Evolutionary conservation across 306 rosid genomes (phyloP), one percentile per base, ranked within the genome.

Genomic region (Morella rubra): DNA sequence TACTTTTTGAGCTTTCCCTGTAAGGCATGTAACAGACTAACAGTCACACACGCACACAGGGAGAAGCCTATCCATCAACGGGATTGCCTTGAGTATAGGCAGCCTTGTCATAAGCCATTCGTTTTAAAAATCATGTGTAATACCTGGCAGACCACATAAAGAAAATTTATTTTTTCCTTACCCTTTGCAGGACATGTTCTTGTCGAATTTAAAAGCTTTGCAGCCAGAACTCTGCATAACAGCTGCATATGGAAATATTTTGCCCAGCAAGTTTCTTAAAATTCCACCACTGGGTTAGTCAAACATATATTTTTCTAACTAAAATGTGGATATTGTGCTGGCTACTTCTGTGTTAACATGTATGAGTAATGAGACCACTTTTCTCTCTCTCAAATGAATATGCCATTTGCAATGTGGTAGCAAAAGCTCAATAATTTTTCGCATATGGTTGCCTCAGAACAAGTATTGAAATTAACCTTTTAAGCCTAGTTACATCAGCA

Each of bases 181-280:
- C 55, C 77, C 14, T 42, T 18, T 77, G 80, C 87, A 93, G 96
- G 97, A 88, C 52, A 20, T 45, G 73, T 94, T 94, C 85, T 84
- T 94, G 86, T 87, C 92, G 46, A 73, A 77, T 76, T 89, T 94
- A 44, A 89, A 83, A 81, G 91, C 84, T 75, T 79, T 94, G 84
- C 86, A 92, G 76, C 97, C 97, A 1, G 89, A 92, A 73, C 81
- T 94, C 52, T 94, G 98, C 75, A 78, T 87, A 41, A 87, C 91
- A 44, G 89, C 91, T 4, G 91, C 89, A 56, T 87, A 85, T 24
- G 91, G 91, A 45, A 87, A 87, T 71, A 85, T 87, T 79, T 81
- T 87, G 71, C 91, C 91, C 20, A 85, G 75, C 80, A 83, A 81
- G 79, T 80, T 87, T 83, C 89, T 87, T n/a, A 76, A 80, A 22